Conservation (phyloP, 257 asterid species). For the Eustoma russellianum region DNA sequence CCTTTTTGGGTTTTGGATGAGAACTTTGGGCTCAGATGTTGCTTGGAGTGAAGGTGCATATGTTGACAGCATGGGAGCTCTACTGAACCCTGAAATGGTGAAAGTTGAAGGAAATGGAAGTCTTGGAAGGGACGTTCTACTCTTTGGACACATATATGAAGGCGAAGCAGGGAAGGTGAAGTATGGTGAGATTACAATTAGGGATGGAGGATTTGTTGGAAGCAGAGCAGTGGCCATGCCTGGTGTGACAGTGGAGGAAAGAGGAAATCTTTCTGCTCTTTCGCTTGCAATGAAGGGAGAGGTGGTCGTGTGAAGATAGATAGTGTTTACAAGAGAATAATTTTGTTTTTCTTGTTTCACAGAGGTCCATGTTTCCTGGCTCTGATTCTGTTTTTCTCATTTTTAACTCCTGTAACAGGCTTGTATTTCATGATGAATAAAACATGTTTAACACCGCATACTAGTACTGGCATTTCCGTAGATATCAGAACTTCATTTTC, state of each 20-base stretch:
- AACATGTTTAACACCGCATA: too few relatives aligned
- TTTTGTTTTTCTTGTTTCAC: too few relatives aligned
- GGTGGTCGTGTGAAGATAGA: conserved; percentile 22
- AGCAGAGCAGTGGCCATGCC: conserved; percentile 66
- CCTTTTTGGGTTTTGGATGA: conserved; percentile 46
- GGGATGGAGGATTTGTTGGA: conserved; percentile 41
- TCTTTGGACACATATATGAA: conserved; percentile 64
- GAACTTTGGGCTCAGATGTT: conserved; percentile 45
- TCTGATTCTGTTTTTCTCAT: too few relatives aligned
- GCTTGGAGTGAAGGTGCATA: conserved; percentile 37
- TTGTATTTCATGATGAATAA: too few relatives aligned
- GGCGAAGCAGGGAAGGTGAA: conserved; percentile 59
- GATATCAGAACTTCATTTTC: too few relatives aligned
- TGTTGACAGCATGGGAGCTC: conserved; percentile 49
- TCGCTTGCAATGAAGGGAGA: conserved; percentile 65
- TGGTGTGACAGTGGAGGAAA: conserved; percentile 35
- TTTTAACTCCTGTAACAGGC: too few relatives aligned
- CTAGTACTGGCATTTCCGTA: too few relatives aligned
- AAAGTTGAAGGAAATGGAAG: conserved; percentile 32
- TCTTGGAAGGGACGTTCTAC: conserved; percentile 44
- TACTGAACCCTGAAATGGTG: conserved; percentile 51
- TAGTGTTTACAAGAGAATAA: too few relatives aligned
- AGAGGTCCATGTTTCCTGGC: too few relatives aligned
- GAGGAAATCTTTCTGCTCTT: conserved; percentile 41
- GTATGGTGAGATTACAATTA: conserved; percentile 44